Conservation (phyloP, 208 protist genomes). For the Wallacemonas sp. region DNA sequence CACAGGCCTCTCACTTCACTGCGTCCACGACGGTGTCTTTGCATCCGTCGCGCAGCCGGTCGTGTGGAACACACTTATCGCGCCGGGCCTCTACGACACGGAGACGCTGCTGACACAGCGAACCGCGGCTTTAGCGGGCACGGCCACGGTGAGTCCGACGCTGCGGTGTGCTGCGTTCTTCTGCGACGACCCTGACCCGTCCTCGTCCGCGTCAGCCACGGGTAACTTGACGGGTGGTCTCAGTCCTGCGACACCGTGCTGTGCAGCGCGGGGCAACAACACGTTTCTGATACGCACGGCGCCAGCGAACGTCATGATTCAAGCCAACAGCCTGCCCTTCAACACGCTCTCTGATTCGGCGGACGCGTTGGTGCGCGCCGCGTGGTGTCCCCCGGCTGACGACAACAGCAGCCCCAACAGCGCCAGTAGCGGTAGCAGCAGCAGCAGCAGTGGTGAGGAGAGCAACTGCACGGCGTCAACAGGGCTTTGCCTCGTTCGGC, state of each 20-base stretch:
- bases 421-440: neutral
- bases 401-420: neutral
- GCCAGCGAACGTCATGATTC: conserved; percentile 22
- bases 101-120: neutral
- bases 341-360: conserved; percentile 16
- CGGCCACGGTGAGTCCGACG: neutral
- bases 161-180: conserved; percentile 26
- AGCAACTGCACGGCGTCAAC: conserved; percentile 13
- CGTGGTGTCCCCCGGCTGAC: neutral
- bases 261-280: conserved; percentile 29
- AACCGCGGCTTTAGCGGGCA: neutral
- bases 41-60: neutral
- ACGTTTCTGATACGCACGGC: conserved; percentile 47
- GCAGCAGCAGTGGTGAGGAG: too few relatives aligned
- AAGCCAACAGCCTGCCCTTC: conserved; percentile 32
- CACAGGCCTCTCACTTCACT: neutral
- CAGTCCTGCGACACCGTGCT: conserved; percentile 33
- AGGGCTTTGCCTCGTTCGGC: conserved; percentile 33
- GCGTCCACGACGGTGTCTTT: neutral
- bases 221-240: conserved; percentile 29
- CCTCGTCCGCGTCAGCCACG: too few relatives aligned
- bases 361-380: neutral
- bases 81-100: conserved; percentile 31
- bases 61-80: conserved; percentile 34
- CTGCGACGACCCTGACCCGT: neutral